Conservation (phyloP, 75 land plant species). For the Adiantum capillusveneris region DNA sequence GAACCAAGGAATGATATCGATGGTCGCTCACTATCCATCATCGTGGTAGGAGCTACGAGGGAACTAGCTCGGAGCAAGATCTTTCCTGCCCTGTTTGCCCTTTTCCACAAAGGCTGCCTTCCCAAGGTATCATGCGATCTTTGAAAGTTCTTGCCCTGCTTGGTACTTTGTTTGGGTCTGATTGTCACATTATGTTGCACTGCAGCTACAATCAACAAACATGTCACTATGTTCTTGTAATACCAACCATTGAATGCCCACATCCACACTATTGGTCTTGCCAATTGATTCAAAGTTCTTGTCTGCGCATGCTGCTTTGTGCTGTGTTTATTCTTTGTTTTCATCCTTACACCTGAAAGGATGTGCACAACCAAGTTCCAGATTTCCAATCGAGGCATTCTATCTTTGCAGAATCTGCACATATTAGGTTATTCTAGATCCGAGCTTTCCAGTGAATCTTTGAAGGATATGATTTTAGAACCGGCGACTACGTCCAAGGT, state of each 20-base stretch:
- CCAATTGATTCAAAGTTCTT: too few relatives aligned
- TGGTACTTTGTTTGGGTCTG: too few relatives aligned
- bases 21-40: conserved; percentile 38
- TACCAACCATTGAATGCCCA: too few relatives aligned
- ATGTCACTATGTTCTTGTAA: too few relatives aligned
- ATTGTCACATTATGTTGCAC: too few relatives aligned
- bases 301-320: too few relatives aligned
- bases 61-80: conserved; percentile 69
- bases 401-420: conserved; percentile 48
- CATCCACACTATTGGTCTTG: too few relatives aligned
- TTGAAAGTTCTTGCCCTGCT: not conserved
- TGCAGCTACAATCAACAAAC: too few relatives aligned
- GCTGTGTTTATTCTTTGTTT: too few relatives aligned
- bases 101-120: conserved; percentile 57
- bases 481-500: too few relatives aligned
- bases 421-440: conserved; percentile 73
- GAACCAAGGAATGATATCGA: too few relatives aligned
- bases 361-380: not conserved
- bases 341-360: too few relatives aligned
- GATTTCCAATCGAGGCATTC: not conserved
- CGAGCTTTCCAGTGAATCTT: conserved; percentile 49
- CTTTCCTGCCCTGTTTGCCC: conserved; percentile 75
- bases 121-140: conserved; percentile 38
- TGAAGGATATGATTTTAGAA: conserved; percentile 39
- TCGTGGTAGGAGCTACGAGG: conserved; percentile 65